Base-by-base conservation (phyloP, 805 yeast species). In the Yarrowia deformans region DNA sequence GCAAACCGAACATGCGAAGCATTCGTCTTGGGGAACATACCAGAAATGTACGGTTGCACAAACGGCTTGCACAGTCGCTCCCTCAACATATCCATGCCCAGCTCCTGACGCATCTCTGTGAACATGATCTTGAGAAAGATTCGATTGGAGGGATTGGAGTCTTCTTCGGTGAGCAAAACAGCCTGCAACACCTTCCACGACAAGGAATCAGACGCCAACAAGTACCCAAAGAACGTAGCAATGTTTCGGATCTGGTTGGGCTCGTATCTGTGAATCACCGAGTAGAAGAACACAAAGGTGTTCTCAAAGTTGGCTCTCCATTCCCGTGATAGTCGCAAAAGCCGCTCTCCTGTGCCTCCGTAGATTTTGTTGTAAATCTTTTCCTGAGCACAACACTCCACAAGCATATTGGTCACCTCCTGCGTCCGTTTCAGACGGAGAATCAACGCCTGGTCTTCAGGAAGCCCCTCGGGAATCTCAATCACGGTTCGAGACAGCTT, bases 201-300 rank as follows among this genome's bases (percentile, higher is more conserved):
- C 61, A 94, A 73, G 34, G 84, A 85, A 73, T 90, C 94, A 2
- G 88, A 80, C 0, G 94, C 89, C 54, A 94, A 80, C 73, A 91
- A 74, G 75, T 90, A 95, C 0, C 97, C 99, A 86, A 93, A 93
- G 72, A 93, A 85, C 67, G 87, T 88, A 5, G 96, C 96, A 2
- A 92, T 81, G 72, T 91, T 92, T 70, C 97, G 82, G 56, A 95
- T 78, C 70, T 90, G 87, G 70, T 88, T 85, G 2, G 92, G 85
- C 72, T 91, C 97, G 73, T 83, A 85, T 68, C 88, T 86, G 73
- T 90, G 91, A 29, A 89, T 83, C 0, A 81, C 80, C 1, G 75
- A 76, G 77, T 90, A 92, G 71, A 84, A 85, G 14, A 81, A 82
- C 40, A 77, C 76, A 75, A 94, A 94, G 3, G 84, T 82, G 3